These are phyloP conservation scores for Barbarea vulgaris DNA, from an alignment of 345 rosid genomes.

Conservation along the genomic window DNA sequence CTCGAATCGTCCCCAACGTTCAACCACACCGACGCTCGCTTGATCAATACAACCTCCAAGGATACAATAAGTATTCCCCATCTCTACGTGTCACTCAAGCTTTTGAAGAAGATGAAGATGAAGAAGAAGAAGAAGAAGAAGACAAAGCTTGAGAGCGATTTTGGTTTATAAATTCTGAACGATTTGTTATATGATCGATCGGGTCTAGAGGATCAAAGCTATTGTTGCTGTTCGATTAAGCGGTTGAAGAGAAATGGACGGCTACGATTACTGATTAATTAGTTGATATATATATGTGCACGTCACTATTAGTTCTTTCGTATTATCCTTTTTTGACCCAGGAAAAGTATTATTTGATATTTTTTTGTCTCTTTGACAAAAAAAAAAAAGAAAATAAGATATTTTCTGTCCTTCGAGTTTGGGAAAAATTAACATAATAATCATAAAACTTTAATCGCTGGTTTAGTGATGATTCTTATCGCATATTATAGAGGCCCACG, in stretches of 20 bases:
- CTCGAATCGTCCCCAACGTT: constrained; percentile 95
- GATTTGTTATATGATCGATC: constrained; percentile 2
- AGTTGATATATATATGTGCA: constrained; percentile 9
- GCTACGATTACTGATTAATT: background rate
- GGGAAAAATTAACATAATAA: no score
- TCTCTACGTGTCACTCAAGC: constrained; percentile 17
- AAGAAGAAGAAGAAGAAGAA: no score
- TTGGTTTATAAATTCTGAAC: constrained; percentile 9
- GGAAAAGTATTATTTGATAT: background rate
- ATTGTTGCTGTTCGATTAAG: constrained; percentile 23
- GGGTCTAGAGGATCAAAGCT: constrained; percentile 1
- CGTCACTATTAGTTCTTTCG: background rate
- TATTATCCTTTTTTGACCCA: background rate
- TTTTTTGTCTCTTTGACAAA: background rate
- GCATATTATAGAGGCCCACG: no score
- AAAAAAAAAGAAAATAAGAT: no score
- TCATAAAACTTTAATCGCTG: no score
- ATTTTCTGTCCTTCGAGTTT: no score
- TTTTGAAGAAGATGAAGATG: background rate
- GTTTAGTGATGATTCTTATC: no score
- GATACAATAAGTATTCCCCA: constrained; percentile 63
- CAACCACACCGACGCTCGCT: constrained; percentile 79
- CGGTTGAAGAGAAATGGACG: constrained; percentile 14
- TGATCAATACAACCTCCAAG: constrained; percentile 75
- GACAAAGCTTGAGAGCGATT: background rate